Base-by-base conservation (phyloP, 768 basidiomycete species). In the Pleurotus giganteus region DNA sequence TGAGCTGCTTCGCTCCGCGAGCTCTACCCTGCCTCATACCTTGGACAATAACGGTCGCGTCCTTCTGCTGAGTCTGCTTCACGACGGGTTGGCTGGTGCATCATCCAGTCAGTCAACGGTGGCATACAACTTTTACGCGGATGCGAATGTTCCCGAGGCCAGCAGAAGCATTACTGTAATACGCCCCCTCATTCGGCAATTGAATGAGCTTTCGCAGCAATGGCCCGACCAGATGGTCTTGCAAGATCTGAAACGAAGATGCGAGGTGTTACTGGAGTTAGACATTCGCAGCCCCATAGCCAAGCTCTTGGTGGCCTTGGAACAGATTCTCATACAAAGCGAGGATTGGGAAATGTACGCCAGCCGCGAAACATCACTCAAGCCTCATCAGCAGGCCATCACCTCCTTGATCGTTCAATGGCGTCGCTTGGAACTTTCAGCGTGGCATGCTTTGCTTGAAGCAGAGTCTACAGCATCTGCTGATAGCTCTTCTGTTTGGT, bases 141-240 rank as follows among this genome's bases (percentile, higher is more conserved):
- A 94, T 58, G 59, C 80, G n/a, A 93, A 96, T 63, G 71, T 89
- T 27, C 71, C 68, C 2, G 90, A 97, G 67, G 76, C 83, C 31
- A 81, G 74, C 56, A 91, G 83, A 65, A 86, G 79, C 0, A 71
- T 81, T 2, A 65, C 64, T 0, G 65, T 88, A 12, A 65, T 96
- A 7, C 60, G 64, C 3, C 61, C 73, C 3, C 75, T 96, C 17
- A 74, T 74, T 43, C 54, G 54, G 3, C 82, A 86, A 1, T 74
- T 98, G 26, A 61, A 72, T 12, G 56, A 31, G 2, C 75, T 97
- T 17, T 77, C 88, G 23, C 70, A 75, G 57, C 88, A 94, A 60
- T 99, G 94, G 94, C 96, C 97, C 0, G 96, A 98, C 59, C 97
- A 99, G 67, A 94, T 95, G 88, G 91, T 98, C 7, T 76, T 97